These are phyloP conservation scores for Pouteria glomerata DNA, from an alignment of 148 eudicot genomes.

Conservation along the genomic window DNA sequence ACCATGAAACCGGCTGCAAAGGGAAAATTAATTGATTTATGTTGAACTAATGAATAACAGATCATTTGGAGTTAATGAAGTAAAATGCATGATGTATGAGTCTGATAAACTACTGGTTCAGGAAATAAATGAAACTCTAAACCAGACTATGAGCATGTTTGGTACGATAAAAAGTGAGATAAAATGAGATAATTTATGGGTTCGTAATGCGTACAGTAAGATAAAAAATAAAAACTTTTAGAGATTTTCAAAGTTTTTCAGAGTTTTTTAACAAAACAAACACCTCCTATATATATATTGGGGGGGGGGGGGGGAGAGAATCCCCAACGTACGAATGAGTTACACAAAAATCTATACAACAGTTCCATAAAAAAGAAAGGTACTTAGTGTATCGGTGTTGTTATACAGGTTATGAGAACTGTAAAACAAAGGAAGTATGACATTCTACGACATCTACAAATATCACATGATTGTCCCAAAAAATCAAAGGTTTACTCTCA, in stretches of 20 bases:
- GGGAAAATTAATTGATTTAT: not conserved
- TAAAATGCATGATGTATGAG: not conserved
- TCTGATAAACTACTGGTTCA: not conserved
- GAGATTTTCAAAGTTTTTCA: no score
- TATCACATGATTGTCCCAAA: not conserved
- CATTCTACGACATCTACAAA: not conserved
- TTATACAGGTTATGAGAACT: not conserved
- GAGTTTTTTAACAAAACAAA: no score
- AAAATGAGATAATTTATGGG: no score
- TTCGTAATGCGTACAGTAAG: no score
- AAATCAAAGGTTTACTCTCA: no score
- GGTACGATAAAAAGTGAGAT: no score
- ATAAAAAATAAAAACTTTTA: no score
- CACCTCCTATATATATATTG: no score
- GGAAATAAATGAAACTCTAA: not conserved
- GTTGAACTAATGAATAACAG: not conserved
- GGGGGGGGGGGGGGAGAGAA: no score
- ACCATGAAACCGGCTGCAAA: conserved; percentile 92
- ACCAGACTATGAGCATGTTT: not conserved
- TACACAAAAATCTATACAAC: not conserved
- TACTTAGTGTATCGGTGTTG: not conserved
- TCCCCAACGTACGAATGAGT: not conserved
- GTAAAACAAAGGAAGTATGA: not conserved
- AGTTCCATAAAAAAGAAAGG: not conserved
- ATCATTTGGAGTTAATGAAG: not conserved